Base-by-base conservation (phyloP, 2,329 filamentous ascomycete species). In the Neopestalotiopsis clavispora region DNA sequence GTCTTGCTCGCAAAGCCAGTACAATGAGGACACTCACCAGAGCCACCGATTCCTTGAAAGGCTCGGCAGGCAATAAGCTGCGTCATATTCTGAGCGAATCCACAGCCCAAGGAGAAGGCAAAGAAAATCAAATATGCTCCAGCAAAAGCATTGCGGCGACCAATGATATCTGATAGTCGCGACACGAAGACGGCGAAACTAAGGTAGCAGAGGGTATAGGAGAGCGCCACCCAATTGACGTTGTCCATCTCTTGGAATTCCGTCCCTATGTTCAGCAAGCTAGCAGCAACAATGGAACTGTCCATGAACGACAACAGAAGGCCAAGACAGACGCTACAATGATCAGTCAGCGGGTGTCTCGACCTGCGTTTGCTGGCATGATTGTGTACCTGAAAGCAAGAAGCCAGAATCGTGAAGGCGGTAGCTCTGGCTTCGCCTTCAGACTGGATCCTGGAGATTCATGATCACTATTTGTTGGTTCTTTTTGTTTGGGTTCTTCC, bases 291-390 rank as follows among this genome's bases (percentile, higher is more conserved):
- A 49, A 90, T 89, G 3, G 87, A 87, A 1, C 85, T 84, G 75
- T 90, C 88, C n/a, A 89, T 75, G 72, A 89, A 84, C 34, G 88
- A 86, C 62, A 90, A 81, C 66, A 89, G 87, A 0, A 90, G 80
- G 3, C 87, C 87, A 5, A 85, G 76, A 23, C 80, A 84, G 14
- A 87, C 77, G 17, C 85, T 89, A 56, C 12, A 32, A 32, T 59
- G 32, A 57, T 32, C 67, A 56, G 13, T 42, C 10, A 56, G 28
- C 45, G n/a, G 1, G 40, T 14, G 34, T 12, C 17, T 61, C 68
- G 74, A 49, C 7, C n/a, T 7, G 23, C 10, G 23, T 20, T n/a
- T 74, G 69, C 58, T 20, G 13, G 42, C 63, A 59, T 4, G 30
- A 30, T 20, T 67, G 58, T 38, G 23, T 56, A 67, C 66, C 66